These are phyloP conservation scores for Rubia tinctorum DNA, from an alignment of 305 asterid species.

Conservation along the genomic window DNA sequence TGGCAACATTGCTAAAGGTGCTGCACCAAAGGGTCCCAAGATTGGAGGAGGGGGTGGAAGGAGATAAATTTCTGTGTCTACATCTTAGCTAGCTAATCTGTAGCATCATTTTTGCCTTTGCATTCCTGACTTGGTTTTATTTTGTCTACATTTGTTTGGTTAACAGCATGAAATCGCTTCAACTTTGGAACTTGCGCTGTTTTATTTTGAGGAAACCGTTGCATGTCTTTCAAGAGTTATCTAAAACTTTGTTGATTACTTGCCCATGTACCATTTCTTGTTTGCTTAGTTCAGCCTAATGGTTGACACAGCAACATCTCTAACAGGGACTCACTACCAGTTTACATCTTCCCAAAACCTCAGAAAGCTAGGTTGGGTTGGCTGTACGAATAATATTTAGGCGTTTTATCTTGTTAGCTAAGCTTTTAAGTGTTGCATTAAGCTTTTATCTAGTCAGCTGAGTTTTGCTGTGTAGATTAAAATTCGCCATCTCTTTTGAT, in stretches of 20 bases:
- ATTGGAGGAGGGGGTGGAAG: conserved; percentile 25
- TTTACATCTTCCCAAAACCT: too few relatives aligned
- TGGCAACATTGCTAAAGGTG: conserved; percentile 19
- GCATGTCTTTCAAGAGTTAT: neutral
- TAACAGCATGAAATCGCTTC: neutral
- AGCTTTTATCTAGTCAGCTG: too few relatives aligned
- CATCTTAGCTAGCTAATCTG: conserved; percentile 1
- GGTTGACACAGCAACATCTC: neutral
- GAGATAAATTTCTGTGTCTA: neutral
- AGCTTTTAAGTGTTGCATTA: too few relatives aligned
- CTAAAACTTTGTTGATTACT: too few relatives aligned
- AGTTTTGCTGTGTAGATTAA: too few relatives aligned
- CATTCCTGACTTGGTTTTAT: neutral
- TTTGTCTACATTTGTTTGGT: neutral
- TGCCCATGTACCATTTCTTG: neutral
- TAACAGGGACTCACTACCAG: neutral
- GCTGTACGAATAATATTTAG: too few relatives aligned
- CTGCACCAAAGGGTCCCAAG: conserved; percentile 25
- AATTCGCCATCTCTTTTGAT: too few relatives aligned
- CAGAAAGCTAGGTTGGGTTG: too few relatives aligned
- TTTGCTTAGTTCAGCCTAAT: neutral
- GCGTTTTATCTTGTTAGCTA: too few relatives aligned
- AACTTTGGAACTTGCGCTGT: neutral
- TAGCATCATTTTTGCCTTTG: neutral
- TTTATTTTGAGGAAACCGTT: neutral